Evolutionary conservation across 2,329 filamentous ascomycete species (phyloP), one percentile per base, ranked within the genome.

Genomic region (Aspergillus fructus): DNA sequence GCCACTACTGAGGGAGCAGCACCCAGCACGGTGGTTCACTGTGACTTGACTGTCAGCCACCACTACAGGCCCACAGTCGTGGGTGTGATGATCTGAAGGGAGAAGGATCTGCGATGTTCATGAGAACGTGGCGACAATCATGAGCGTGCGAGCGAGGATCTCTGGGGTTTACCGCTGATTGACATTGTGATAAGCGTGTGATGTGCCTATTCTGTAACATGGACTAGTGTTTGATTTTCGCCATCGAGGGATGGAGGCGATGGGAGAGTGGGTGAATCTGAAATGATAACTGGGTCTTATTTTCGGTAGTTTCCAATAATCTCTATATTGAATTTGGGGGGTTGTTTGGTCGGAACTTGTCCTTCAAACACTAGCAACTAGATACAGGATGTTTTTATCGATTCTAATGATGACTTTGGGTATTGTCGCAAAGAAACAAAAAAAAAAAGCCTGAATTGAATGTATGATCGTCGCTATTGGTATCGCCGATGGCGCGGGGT

Each of bases 171-270:
- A 51, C 27, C 17, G 24, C 41, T 37, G 39, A 49, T 53, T 49
- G 40, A 50, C 39, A 55, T 60, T 60, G 39, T 45, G 51, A 60
- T 58, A 39, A 48, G 46, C 55, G 51, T 6, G 27, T 9, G 17
- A 42, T 43, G 45, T 53, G 33, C 24, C 52, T 27, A n/a, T 11
- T 41, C 21, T 47, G 21, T 30, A 23, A 39, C 21, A 33, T 24
- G 8, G 27, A 15, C 27, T 17, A 51, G 43, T 27, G 11, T 30
- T 7, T 46, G 43, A 27, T 27, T 46, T 27, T 24, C 23, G 21
- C 43, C 5, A 13, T 46, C 27, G 27, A 30, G 34, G 12, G 34
- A 37, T 37, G 6, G 12, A 37, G 34, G 15, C 21, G 12, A 46
- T 46, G 43, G 24, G 15, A 24, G 34, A n/a, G 12, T 15, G 34